A percentile compares a stretch with the other conserved stretches of the same genome.
Conservation (phyloP, 768 basidiomycete species). For the Boletus patriciae region DNA sequence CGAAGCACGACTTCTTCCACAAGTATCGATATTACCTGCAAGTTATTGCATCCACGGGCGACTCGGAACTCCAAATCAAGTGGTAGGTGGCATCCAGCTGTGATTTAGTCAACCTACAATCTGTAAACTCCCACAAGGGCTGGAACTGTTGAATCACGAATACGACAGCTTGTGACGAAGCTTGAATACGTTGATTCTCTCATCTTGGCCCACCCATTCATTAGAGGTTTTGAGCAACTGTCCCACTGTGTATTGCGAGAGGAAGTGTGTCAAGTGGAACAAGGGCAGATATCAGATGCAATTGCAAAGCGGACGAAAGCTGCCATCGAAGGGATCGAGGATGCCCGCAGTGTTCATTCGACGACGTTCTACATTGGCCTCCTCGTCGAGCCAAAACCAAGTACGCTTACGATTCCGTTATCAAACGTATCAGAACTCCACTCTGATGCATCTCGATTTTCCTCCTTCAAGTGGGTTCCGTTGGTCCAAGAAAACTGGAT, state of each 20-base stretch:
- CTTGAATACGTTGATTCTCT: constrained; percentile 94
- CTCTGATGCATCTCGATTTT: constrained; percentile 20
- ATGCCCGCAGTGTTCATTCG: constrained; percentile 79
- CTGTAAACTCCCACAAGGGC: constrained; percentile 48
- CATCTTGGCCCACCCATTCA: constrained; percentile 90
- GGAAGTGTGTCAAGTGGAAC: constrained; percentile 84
- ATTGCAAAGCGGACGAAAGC: constrained; percentile 73
- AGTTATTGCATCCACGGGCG: constrained; percentile 88
- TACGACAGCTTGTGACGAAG: constrained; percentile 97
- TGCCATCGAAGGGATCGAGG: constrained; percentile 75
- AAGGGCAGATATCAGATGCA: constrained; percentile 78
- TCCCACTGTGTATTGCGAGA: constrained; percentile 81
- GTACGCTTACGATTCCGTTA: constrained; percentile 48
- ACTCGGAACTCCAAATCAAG: constrained; percentile 83
- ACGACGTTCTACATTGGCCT: constrained; percentile 98
- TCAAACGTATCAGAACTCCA: constrained; percentile 9
- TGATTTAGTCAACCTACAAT: constrained; percentile 1
- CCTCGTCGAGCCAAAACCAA: constrained; percentile 84
- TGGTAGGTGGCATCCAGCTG: constrained; percentile 57
- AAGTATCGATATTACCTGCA: constrained; percentile 96
- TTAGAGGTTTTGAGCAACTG: constrained; percentile 89
- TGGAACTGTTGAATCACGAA: constrained; percentile 97
- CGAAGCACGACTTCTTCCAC: constrained; percentile 95
- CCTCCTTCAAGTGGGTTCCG: constrained; percentile 63
- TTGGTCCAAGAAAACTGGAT: constrained; percentile 83